Conservation (phyloP, 768 basidiomycete genomes). For the Termitomyces heimii region DNA sequence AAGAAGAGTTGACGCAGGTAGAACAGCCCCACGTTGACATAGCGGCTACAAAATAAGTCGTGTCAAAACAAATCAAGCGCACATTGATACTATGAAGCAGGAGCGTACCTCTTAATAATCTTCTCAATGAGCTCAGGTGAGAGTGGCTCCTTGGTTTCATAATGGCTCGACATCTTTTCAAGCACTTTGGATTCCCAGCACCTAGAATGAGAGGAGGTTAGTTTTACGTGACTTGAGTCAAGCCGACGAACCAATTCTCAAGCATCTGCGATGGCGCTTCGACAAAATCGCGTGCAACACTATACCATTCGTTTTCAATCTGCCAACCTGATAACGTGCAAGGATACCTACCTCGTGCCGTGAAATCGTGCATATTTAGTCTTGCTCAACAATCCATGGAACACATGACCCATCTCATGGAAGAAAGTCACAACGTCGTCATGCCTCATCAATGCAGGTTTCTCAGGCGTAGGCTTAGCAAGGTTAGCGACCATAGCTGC, state of each 20-base stretch:
- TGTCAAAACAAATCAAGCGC: background rate
- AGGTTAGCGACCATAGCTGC: conserved; percentile 89
- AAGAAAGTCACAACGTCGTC: conserved; percentile 88
- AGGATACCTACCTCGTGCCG: conserved; percentile 50
- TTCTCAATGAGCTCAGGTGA: conserved; percentile 70
- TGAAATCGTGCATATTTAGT: conserved; percentile 78
- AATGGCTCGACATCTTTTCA: conserved; percentile 75
- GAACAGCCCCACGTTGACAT: conserved; percentile 78
- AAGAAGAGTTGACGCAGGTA: conserved; percentile 84
- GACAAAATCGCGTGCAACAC: conserved; percentile 77
- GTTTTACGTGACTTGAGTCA: background rate
- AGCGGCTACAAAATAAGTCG: conserved; percentile 37
- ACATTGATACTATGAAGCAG: background rate
- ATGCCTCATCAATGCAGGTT: conserved; percentile 82
- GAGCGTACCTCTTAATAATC: conserved; percentile 64
- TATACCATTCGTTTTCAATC: conserved; percentile 10
- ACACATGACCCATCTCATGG: conserved; percentile 83
- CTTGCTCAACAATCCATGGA: conserved; percentile 62
- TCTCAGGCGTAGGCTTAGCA: conserved; percentile 75
- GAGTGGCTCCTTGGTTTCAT: conserved; percentile 65
- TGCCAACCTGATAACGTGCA: background rate
- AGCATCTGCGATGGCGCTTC: conserved; percentile 92
- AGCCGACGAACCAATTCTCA: conserved; percentile 66
- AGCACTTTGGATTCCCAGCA: conserved; percentile 83
- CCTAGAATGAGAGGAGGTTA: conserved; percentile 24